Conservation (phyloP, 768 basidiomycete species). For the Rhodotorula kratochvilovae region DNA sequence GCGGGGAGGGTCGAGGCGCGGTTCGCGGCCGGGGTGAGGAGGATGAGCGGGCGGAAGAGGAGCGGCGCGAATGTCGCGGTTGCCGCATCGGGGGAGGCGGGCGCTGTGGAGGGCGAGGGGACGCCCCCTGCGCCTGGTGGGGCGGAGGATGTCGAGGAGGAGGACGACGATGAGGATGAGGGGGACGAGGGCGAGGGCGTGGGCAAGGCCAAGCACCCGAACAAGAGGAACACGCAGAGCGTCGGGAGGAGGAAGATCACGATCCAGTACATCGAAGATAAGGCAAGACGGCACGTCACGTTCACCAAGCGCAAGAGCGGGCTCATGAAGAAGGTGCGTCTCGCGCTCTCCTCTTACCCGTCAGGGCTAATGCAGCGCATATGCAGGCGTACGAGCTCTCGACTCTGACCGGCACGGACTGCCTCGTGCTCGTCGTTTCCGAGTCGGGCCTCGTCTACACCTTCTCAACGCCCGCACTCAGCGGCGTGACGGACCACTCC, state of each 20-base stretch:
- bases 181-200: not conserved
- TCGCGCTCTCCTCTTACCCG: not conserved
- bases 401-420: slow-evolving; percentile 39
- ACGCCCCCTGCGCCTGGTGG: too few relatives aligned
- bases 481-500: slow-evolving; percentile 15
- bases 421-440: slow-evolving; percentile 32
- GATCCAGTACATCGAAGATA: slow-evolving; percentile 36
- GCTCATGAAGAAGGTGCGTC: slow-evolving; percentile 39
- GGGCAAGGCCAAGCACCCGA: slow-evolving; percentile 15
- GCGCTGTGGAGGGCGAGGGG: not conserved
- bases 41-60: slow-evolving; percentile 10
- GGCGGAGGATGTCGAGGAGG: not conserved
- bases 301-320: slow-evolving; percentile 41
- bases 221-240: slow-evolving; percentile 35
- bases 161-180: not conserved
- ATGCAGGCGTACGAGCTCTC: slow-evolving; percentile 35
- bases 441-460: slow-evolving; percentile 36
- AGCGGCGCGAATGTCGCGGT: not conserved
- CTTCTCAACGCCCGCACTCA: slow-evolving; percentile 31
- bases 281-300: slow-evolving; percentile 31
- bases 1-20: not conserved
- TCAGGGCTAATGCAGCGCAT: too few relatives aligned
- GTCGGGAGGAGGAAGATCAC: slow-evolving; percentile 34
- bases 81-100: not conserved
- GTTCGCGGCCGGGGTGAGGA: not conserved